Evolutionary conservation across 2,329 filamentous ascomycete species (phyloP), one percentile per base, ranked within the genome.

Genomic region (Penicillium corylophilum): DNA sequence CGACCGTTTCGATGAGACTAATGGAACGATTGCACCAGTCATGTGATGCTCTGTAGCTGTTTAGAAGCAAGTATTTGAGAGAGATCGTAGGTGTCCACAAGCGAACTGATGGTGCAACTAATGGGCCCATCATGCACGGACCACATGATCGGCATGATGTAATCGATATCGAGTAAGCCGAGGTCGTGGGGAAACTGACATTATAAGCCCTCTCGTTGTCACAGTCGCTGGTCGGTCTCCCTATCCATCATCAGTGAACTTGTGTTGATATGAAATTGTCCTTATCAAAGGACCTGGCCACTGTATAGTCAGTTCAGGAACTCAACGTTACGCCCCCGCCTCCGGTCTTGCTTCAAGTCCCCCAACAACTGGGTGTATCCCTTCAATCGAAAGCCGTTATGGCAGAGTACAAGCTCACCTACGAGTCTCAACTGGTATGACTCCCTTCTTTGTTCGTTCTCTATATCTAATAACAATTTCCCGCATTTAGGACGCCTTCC

Each of bases 331-430:
- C 22, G 7, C 20, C 20, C 15, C 12, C 20, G 5, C 39, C 7
- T 26, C 22, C 15, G 39, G 26, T 26, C 20, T 26, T 16, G n/a
- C 22, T 3, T 12, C 33, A 18, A 4, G 4, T 38, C 18, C 18
- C 35, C 18, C 35, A 12, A 20, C 18, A n/a, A 2, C 35, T 5
- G 49, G 90, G 16, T 20, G 10, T 22, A 10, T 31, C n/a, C 38
- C 23, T 36, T 29, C 35, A 10, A 28, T 20, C 43, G 15, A 15
- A n/a, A 38, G 5, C 28, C 45, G 50, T 29, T 75, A 72, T 92
- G 92, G 40, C 83, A 77, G 29, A 84, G 82, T 48, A 88, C 69
- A 62, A 91, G 90, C 67, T 90, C 83, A 60, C 80, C 85, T 57
- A 93, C 80, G 44, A 65, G 50, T 64, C 64, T 3, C 56, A 66